phyloP scores from a whole-genome alignment of 2,329 filamentous ascomycete species.

The Aureobasidium mangrovei region DNA sequence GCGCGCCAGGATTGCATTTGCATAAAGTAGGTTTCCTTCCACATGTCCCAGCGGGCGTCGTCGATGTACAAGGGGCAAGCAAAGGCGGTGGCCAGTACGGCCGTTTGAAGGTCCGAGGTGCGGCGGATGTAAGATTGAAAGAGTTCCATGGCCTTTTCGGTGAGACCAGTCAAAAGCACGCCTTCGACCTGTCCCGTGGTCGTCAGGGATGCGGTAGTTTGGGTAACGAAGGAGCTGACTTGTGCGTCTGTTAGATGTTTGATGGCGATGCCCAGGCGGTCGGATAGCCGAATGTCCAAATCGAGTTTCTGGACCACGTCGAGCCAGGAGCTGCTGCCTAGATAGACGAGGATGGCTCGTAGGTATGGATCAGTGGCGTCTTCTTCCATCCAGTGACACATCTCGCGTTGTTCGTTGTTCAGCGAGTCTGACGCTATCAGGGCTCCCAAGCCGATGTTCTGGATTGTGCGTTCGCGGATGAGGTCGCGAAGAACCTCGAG shows the following conservation, averaged over 20 bases:
- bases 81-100: constrained; percentile 64
- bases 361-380: constrained; percentile 68
- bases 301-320: constrained; percentile 57
- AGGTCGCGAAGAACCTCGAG: constrained; percentile 61
- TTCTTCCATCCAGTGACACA: constrained; percentile 53
- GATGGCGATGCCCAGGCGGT: constrained; percentile 66
- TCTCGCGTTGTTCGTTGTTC: constrained; percentile 51
- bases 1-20: constrained; percentile 60
- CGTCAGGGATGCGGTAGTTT: constrained; percentile 52
- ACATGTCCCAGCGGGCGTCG: constrained; percentile 65
- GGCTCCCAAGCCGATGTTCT: constrained; percentile 40
- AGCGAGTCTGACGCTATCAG: constrained; percentile 41
- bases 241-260: constrained; percentile 55
- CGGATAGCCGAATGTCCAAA: constrained; percentile 58
- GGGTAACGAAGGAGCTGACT: constrained; percentile 36
- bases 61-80: constrained; percentile 68
- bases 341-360: constrained; percentile 67
- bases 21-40: constrained; percentile 67
- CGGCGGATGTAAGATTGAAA: constrained; percentile 67
- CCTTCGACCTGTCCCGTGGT: constrained; percentile 65
- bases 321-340: constrained; percentile 63
- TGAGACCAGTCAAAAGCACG: constrained; percentile 68
- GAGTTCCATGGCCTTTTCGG: constrained; percentile 62
- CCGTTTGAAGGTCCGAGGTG: constrained; percentile 70
- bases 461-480: constrained; percentile 59